These are phyloP conservation scores for Bacidia gigantensis DNA, from an alignment of 495 filamentous ascomycete genomes.

Conservation along the genomic window DNA sequence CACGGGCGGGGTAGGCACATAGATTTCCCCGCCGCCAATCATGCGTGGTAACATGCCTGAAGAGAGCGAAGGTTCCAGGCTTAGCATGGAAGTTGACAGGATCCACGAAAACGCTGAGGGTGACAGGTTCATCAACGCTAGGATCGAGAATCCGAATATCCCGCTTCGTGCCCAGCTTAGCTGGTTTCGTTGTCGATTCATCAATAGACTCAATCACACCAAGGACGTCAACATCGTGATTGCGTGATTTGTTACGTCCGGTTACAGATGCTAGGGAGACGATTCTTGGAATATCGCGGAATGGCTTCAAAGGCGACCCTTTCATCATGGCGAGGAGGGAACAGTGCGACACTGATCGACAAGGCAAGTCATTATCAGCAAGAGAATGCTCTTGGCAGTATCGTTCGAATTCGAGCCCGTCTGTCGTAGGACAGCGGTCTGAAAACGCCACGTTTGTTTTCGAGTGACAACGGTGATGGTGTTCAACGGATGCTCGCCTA, in stretches of 20 bases:
- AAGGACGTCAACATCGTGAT: conserved; percentile 14
- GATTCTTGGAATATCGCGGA: conserved; percentile 6
- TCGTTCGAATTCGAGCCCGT: neutral
- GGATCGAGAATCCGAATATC: conserved; percentile 18
- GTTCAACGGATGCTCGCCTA: neutral
- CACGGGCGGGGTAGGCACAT: conserved; percentile 16
- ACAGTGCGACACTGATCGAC: conserved; percentile 4
- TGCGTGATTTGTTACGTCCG: conserved; percentile 10
- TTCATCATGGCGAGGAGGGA: conserved; percentile 7
- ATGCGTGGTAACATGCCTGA: conserved; percentile 17
- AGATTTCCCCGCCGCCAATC: conserved; percentile 14
- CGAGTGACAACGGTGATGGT: conserved; percentile 3
- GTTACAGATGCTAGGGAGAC: conserved; percentile 8
- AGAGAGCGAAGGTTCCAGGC: conserved; percentile 17
- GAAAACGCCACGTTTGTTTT: neutral
- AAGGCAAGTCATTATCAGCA: neutral
- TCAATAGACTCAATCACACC: conserved; percentile 14
- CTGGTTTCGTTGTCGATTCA: conserved; percentile 9
- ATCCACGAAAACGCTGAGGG: conserved; percentile 18
- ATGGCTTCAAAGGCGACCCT: conserved; percentile 9
- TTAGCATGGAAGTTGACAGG: conserved; percentile 14
- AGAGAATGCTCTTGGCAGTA: neutral
- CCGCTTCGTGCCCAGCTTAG: conserved; percentile 14
- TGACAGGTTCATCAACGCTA: conserved; percentile 15
- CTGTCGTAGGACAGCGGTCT: neutral